Evolutionary conservation across 345 rosid genomes (phyloP), one percentile per base, ranked within the genome.

Genomic region (Tarenaya hassleriana): DNA sequence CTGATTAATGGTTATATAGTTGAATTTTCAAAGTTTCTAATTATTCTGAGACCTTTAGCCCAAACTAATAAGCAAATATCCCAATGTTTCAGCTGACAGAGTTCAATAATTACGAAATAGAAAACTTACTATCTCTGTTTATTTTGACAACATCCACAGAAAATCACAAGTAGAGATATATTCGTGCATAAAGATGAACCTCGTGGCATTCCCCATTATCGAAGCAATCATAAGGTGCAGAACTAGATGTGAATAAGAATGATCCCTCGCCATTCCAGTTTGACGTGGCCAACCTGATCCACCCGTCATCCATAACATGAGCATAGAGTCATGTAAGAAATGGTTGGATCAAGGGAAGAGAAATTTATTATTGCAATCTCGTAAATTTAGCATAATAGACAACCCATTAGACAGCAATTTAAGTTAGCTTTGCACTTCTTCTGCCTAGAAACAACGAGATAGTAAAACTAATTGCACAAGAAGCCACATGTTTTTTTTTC

Each of bases 221-320:
- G 45, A 39, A 54, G 73, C 96, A 75, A 66, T 91, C 94, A 69
- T 59, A 91, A 4, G 83, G 84, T 53, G 92, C 88, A 45, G 96
- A 79, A 69, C 96, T 91, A n/a, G 98, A 91, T 21, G 96, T 84
- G 62, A 91, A 91, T 52, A 91, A 55, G 76, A 91, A 88, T 53
- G 81, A 73, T 51, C 98, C 96, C 58, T 88, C 86, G 5, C 95
- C 84, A 13, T 72, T 88, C 98, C 98, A 92, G 55, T 74, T 79
- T 77, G 75, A 69, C 43, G 82, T 79, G 69, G 98, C 98, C 73
- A 66, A 69, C 73, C 98, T 92, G 73, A 49, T 46, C 10, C 10
- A 7, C 60, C 51, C 20, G 65, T 35, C 29, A 24, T 24, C 29
- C 29, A n/a, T 53, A 24, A 7, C 42, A 59, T 58, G 7, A 42